Evolutionary conservation across 1,284 basidiomycete genomes (phyloP).

Genomic region (Naganishia sp.): DNA sequence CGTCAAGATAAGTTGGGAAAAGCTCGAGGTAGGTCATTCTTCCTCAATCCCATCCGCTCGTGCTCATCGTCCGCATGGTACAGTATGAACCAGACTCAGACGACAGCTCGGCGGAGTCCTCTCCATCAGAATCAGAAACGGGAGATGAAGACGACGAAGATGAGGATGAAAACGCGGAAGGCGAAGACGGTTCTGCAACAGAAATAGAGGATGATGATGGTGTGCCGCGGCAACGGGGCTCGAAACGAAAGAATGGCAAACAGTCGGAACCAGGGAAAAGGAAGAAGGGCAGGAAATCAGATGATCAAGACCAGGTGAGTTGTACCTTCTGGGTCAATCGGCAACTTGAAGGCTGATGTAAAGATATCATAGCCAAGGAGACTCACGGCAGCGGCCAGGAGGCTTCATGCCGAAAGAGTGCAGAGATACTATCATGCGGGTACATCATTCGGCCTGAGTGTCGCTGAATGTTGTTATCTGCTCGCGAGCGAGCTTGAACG

Average conservation of each 20-base stretch:
- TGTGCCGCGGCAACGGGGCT: conserved; percentile 54
- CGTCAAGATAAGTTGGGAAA: conserved; percentile 59
- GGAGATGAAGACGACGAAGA: conserved; percentile 54
- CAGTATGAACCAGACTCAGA: conserved; percentile 73
- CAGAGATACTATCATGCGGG: conserved; percentile 84
- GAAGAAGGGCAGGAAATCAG: conserved; percentile 40
- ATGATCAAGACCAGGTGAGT: conserved; percentile 22
- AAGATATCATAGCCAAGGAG: conserved; percentile 52
- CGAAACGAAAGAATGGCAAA: conserved; percentile 55
- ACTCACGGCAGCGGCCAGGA: conserved; percentile 69
- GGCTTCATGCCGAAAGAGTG: conserved; percentile 64
- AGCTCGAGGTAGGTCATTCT: conserved; percentile 62
- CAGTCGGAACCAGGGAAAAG: conserved; percentile 37
- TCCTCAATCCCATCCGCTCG: neutral
- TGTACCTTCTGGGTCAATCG: neutral
- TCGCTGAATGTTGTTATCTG: conserved; percentile 83
- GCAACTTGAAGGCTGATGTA: conserved; percentile 18
- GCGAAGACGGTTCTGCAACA: conserved; percentile 48
- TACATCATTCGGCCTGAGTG: conserved; percentile 84
- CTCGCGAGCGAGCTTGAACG: conserved; percentile 86
- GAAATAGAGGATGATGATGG: conserved; percentile 55
- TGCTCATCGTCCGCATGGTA: conserved; percentile 16
- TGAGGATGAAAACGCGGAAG: conserved; percentile 56
- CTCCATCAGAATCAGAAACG: conserved; percentile 60
- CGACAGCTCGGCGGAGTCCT: conserved; percentile 20